Base-by-base conservation (phyloP, 192 early-diverging fungal genomes). In the Paraglomus brasilianum region DNA sequence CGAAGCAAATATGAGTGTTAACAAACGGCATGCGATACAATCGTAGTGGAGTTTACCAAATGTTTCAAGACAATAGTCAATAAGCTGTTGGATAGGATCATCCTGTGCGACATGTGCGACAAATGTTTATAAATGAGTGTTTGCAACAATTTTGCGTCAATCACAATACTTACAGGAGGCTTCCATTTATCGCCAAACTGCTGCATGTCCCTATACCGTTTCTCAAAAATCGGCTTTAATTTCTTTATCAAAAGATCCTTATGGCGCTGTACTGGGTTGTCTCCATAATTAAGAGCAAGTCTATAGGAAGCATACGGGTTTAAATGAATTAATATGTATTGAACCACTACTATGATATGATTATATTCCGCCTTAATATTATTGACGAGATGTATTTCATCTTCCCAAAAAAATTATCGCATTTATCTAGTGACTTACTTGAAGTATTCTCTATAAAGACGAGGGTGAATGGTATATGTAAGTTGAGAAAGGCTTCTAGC, bases 231-330 rank as follows among this genome's bases (percentile, higher is more conserved):
- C 1, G 58, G 58, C 22, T 43, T 60, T 9, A 30, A 38, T 1
- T 42, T 15, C 13, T 60, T 60, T 39, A 60, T 39, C n/a, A 60
- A 38, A 60, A 60, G 17, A 1, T 60, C 38, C 43, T 39, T 43
- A 42, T 60, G 58, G 8, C 39, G 11, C 0, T 17, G 3, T 19
- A 60, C 43, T 41, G 58, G 58, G 39, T 19, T 60, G 17, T 11
- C 17, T 0, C 57, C 57, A 42, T 30, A 30, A 30, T 30, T 30
- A 30, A 30, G 30, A 30, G 30, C 30, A 30, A 30, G 30, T 30
- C 30, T 30, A 30, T 30, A 30, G 30, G 30, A 30, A 30, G 3
- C n/a, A 30, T 30, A 30, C 3, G 30, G 3, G 30, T 30, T 30
- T 30, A 30, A 30, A 30, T 30, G 30, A 30, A 30, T 30, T 30